A percentile compares a stretch with the other conserved stretches of the same genome.
Conservation (phyloP, 75 land plant species). For the Chamaecyparis obtusa region DNA sequence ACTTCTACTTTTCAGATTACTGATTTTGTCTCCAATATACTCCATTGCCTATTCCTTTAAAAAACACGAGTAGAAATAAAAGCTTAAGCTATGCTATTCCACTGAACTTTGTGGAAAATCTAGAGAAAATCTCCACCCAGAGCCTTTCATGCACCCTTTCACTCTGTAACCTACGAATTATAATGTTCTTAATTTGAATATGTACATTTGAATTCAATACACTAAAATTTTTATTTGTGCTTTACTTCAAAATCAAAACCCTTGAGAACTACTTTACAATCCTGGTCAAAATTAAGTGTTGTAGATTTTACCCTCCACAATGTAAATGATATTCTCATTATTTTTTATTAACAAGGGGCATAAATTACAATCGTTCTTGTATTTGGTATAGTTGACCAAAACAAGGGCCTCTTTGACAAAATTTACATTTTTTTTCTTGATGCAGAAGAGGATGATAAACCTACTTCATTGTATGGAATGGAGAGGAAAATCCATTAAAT, state of each 20-base stretch:
- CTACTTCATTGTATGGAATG: no score
- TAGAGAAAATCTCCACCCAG: no score
- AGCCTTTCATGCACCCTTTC: no score
- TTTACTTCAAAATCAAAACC: neutral
- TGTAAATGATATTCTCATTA: conserved; percentile 14
- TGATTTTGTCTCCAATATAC: neutral
- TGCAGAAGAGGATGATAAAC: no score
- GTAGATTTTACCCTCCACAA: conserved; percentile 21
- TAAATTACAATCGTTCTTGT: conserved; percentile 7
- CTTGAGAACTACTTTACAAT: no score
- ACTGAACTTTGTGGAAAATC: no score
- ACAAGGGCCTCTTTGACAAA: neutral
- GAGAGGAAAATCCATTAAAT: conserved; percentile 10
- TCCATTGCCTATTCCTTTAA: neutral
- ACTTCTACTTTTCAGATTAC: conserved; percentile 19
- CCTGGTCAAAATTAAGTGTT: neutral
- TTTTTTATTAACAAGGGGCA: conserved; percentile 5
- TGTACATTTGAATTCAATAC: neutral
- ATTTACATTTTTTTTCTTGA: neutral
- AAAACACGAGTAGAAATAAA: no score
- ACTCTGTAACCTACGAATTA: no score
- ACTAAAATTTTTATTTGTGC: neutral
- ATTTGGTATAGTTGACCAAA: conserved; percentile 16
- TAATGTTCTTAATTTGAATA: neutral
- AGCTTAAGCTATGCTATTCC: no score